Evolutionary conservation across 2,329 filamentous ascomycete genomes (phyloP).

Genomic region (Verticillium tricorpus): DNA sequence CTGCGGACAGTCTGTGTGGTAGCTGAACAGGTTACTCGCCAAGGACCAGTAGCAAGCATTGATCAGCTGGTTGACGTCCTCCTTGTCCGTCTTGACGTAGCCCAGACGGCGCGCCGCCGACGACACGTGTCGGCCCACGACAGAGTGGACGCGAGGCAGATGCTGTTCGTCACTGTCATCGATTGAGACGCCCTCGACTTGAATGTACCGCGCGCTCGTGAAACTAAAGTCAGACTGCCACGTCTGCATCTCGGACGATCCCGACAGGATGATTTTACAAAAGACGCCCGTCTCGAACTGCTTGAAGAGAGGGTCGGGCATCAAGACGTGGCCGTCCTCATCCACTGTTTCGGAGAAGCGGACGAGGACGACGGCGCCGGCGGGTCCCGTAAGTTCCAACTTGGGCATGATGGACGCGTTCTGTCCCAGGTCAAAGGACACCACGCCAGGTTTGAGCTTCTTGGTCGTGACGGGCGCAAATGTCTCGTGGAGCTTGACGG

Average conservation of each 20-base stretch:
- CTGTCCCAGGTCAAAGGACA: constrained; percentile 18
- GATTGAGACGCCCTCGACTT: constrained; percentile 30
- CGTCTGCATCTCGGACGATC: constrained; percentile 20
- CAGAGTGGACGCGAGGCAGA: constrained; percentile 27
- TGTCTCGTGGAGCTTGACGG: constrained; percentile 29
- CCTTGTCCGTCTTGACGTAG: constrained; percentile 31
- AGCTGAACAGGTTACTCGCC: constrained; percentile 36
- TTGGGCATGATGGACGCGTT: constrained; percentile 19
- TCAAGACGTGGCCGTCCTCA: constrained; percentile 24
- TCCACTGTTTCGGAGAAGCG: constrained; percentile 20
- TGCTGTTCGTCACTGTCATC: constrained; percentile 11
- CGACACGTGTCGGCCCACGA: constrained; percentile 31
- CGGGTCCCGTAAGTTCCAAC: constrained; percentile 13
- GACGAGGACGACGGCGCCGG: constrained; percentile 14
- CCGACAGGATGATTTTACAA: constrained; percentile 29
- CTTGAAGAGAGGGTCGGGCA: constrained; percentile 34
- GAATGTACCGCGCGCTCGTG: constrained; percentile 35
- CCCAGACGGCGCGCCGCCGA: constrained; percentile 31
- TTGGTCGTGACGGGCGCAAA: constrained; percentile 22
- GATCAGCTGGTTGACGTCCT: constrained; percentile 34
- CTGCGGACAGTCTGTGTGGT: constrained; percentile 42
- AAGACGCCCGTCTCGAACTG: constrained; percentile 27
- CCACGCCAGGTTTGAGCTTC: constrained; percentile 12
- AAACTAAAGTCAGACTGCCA: constrained; percentile 37
- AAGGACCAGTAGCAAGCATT: constrained; percentile 41